Evolutionary conservation across 2,329 filamentous ascomycete genomes (phyloP), one percentile per base, ranked within the genome.

Genomic region (Aspergillus fischeri): DNA sequence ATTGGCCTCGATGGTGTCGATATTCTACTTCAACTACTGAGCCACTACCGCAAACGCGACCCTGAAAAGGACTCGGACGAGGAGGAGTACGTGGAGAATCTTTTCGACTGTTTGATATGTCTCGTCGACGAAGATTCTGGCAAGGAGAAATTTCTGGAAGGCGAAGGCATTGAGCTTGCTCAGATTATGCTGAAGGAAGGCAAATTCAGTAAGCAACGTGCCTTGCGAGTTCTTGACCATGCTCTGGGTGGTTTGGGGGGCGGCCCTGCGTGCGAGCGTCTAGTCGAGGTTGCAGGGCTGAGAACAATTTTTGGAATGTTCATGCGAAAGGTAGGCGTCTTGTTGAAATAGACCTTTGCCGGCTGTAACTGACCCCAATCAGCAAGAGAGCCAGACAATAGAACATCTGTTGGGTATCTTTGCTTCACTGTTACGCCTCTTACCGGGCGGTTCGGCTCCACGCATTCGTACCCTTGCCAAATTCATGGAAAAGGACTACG

Each of bases 401-500:
- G 91, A 96, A 67, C 92, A 97, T 70, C 77, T 97, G 0, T 79
- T 97, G 6, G 88, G 90, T 8, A 89, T 97, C 9, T 92, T 97
- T 61, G 85, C 90, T 0, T 90, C 89, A 0, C 82, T 99, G 71
- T 80, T 99, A 1, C 87, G 92, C 25, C 81, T 87, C 3, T 75
- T 99, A 1, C 92, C 92, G 0, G 89, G 86, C 17, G 85, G 91
- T 32, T 92, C 90, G 1, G 81, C 90, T 0, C 82, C 87, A 32
- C 84, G 94, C 5, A 95, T 97, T 65, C 85, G 94, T 3, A 84
- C 88, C 0, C 81, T 97, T 3, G 93, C 92, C 50, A 99, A 99
- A 70, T 97, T 97, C 67, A 89, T 96, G 20, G 94, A 99, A 73
- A 96, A 91, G 70, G 87, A 96, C 63, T 96, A 95, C 71, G 91